Evolutionary conservation across 768 basidiomycete genomes (phyloP), one percentile per base, ranked within the genome.

Genomic region (Leccinum subgranulosum): DNA sequence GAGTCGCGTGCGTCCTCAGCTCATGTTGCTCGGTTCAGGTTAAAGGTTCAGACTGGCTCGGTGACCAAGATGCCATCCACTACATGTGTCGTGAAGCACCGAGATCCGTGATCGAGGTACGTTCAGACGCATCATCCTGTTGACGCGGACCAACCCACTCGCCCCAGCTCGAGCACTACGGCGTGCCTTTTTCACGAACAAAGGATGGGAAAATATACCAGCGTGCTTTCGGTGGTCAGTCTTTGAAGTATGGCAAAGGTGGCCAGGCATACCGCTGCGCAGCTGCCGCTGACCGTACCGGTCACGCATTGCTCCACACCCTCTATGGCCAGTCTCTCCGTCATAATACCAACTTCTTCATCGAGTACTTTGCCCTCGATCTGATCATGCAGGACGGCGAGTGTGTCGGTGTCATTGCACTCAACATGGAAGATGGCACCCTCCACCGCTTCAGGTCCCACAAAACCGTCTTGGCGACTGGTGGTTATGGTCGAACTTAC

Each of bases 41-140:
- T 57, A 99, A 99, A 82, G 97, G 97, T 60, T 97, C 94, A 53
- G 97, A 99, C 77, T 99, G 97, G 97, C 87, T 98, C 39, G 97
- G 97, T 74, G 97, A 99, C 79, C 94, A 95, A 76, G 97, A 99
- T 69, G 97, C 97, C 50, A 98, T 99, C 66, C 97, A 98, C 70
- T 99, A 98, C 79, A 99, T 99, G 97, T 97, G 94, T 74, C 82
- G 94, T 36, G 97, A 99, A 75, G 97, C 97, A 43, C 96, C 95
- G 53, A 81, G 86, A 72, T 89, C 91, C 33, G 95, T 98, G 62
- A 85, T 95, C 51, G 95, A 98, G 83, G 94, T 90, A 55, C 33
- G 77, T 49, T 14, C 8, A 17, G 58, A 23, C 23, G 41, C 17
- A 31, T 59, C 36, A 21, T 12, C 2, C 12, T 21, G 4, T 21